Conservation (phyloP, 2,329 filamentous ascomycete genomes). For the Fusarium solani-melongenae region DNA sequence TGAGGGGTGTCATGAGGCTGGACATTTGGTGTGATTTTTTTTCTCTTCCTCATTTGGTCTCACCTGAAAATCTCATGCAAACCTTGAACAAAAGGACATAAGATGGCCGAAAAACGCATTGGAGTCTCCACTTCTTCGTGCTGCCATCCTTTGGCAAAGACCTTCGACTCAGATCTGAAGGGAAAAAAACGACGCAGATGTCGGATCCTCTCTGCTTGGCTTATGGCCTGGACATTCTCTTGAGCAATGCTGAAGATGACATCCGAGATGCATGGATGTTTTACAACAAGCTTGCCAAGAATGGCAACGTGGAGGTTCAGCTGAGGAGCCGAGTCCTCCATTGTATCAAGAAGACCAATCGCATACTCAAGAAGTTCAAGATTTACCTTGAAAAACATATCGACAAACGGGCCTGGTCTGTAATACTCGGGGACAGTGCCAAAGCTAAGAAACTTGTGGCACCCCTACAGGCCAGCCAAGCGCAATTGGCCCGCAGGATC, state of each 20-base stretch:
- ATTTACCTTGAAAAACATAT: neutral
- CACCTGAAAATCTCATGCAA: no score
- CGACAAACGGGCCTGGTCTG: neutral
- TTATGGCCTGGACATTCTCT: neutral
- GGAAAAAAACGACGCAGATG: no score
- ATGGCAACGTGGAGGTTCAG: neutral
- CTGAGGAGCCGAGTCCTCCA: neutral
- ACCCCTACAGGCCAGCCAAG: neutral
- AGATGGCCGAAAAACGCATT: no score
- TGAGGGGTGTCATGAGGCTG: no score
- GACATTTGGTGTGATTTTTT: no score
- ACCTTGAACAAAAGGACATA: no score
- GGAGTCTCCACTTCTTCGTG: no score
- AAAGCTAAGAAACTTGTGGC: neutral
- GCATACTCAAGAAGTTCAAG: neutral
- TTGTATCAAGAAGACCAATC: neutral
- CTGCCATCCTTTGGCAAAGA: no score
- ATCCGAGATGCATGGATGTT: neutral
- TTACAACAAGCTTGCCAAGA: neutral
- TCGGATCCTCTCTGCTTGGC: no score
- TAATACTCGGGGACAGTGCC: neutral
- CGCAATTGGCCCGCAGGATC: neutral
- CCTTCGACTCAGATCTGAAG: no score
- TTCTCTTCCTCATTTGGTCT: no score
- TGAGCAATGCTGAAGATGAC: neutral